Evolutionary conservation across 768 basidiomycete genomes (phyloP), one percentile per base, ranked within the genome.

Genomic region (Pulveroboletus ravenelii): DNA sequence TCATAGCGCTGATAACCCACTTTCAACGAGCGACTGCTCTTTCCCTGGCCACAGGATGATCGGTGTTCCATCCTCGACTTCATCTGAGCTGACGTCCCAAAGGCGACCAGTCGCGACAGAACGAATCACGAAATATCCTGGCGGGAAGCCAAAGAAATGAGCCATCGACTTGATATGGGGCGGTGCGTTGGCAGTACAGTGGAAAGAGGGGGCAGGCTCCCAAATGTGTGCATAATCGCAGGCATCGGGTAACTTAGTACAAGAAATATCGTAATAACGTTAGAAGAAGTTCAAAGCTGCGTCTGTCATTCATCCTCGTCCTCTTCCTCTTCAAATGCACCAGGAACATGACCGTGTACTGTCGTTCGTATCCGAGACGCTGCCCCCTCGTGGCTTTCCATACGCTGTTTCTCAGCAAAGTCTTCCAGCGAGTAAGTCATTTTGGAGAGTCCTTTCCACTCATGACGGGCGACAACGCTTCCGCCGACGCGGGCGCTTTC

Each of bases 401-500:
- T 50, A 37, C 59, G 59, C 34, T 65, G 65, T 60, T 80, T 86
- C 68, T 87, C 86, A 5, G 79, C 75, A 76, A 82, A 86, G 61
- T 93, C 90, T 60, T 92, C 85, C 41, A 96, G 62, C 6, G 70
- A 70, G 35, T 80, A 74, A 0, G 68, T 66, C 72, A 82, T 79
- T 69, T 92, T 94, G 1, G 79, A 78, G 48, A 94, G 71, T 6
- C 94, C 93, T 69, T 94, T 96, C 91, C 93, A 99, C 70, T 97
- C 91, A 59, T 99, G 96, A 57, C 88, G 78, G 6, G 94, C 95
- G 20, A 99, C 80, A 38, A 83, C 77, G 34, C 91, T 93, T 12
- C 85, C 82, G 17, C 77, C 78, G 30, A 52, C 50, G 6, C 75
- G 70, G 27, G 73, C 72, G 35, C 72, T 76, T 38, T 87, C 84